phyloP scores from a whole-genome alignment of 345 rosid species.

The Eucalyptus cloeziana region DNA sequence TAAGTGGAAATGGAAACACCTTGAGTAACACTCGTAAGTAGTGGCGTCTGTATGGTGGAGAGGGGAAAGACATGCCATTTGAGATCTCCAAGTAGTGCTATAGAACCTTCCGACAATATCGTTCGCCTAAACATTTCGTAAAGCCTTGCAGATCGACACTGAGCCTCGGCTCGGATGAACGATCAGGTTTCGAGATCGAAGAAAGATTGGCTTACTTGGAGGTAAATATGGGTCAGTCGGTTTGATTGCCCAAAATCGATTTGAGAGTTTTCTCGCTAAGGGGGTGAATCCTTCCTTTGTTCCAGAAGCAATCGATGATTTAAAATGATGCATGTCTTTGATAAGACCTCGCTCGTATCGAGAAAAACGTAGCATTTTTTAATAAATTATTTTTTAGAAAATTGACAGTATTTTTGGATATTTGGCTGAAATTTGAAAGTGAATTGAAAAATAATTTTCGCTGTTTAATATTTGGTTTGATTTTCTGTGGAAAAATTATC shows the following conservation, averaged over 20 bases:
- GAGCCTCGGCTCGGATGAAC: background rate
- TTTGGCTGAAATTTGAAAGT: too few species aligned
- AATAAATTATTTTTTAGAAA: too few species aligned
- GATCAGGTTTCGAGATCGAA: background rate
- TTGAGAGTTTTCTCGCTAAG: background rate
- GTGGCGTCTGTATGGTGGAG: background rate
- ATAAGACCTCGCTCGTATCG: background rate
- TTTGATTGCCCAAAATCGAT: background rate
- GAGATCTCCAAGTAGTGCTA: background rate
- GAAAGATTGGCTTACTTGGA: background rate
- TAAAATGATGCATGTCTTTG: background rate
- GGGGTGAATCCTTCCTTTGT: background rate
- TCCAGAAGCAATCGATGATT: background rate
- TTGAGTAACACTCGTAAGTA: background rate
- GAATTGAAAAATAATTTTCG: fast-evolving
- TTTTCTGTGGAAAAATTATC: background rate
- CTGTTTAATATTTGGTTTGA: too few species aligned
- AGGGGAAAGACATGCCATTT: background rate
- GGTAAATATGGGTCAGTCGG: background rate
- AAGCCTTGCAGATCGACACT: background rate
- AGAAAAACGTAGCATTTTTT: too few species aligned
- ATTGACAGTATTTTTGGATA: background rate
- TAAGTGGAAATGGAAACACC: background rate
- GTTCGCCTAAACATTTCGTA: background rate
- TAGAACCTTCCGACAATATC: background rate